Percentiles rank a stretch among this genome's conserved stretches.
Evolutionary conservation across 2,329 filamentous ascomycete genomes (phyloP).

Genomic region (Diaporthe sp.): DNA sequence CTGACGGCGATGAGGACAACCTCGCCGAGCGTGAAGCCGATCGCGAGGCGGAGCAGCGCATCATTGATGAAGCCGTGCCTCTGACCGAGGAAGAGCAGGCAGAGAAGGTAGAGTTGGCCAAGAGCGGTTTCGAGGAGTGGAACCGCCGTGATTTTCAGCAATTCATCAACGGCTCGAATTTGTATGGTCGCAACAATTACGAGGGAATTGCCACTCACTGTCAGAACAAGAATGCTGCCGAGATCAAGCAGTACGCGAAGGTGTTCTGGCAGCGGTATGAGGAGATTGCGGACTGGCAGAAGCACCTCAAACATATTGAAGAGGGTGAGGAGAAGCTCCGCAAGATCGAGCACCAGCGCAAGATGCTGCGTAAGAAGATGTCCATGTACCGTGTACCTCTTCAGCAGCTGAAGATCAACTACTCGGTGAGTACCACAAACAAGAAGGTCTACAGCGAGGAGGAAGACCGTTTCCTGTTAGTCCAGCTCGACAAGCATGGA

Average conservation of each 20-base stretch:
- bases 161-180: slow-evolving; percentile 95
- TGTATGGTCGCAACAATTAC: slow-evolving; percentile 90
- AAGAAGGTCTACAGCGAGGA: slow-evolving; percentile 99
- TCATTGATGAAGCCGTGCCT: slow-evolving; percentile 92
- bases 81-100: slow-evolving; percentile 91
- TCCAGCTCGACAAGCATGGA: slow-evolving; percentile 92
- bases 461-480: slow-evolving; percentile 94
- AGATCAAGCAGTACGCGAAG: slow-evolving; percentile 92
- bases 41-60: slow-evolving; percentile 87
- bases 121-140: slow-evolving; percentile 93
- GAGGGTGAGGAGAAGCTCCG: slow-evolving; percentile 91
- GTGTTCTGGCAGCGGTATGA: slow-evolving; percentile 97
- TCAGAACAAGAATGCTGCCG: slow-evolving; percentile 87
- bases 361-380: slow-evolving; percentile 96
- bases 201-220: slow-evolving; percentile 89
- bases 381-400: slow-evolving; percentile 96
- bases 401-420: slow-evolving; percentile 98
- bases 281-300: slow-evolving; percentile 89
- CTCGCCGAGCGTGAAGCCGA: slow-evolving; percentile 89
- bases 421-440: slow-evolving; percentile 98
- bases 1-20: slow-evolving; percentile 87
- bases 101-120: slow-evolving; percentile 85
- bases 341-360: slow-evolving; percentile 91
- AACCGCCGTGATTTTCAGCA: slow-evolving; percentile 98
- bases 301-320: slow-evolving; percentile 91